Base-by-base conservation (phyloP, 257 asterid species). In the Striga asiatica region DNA sequence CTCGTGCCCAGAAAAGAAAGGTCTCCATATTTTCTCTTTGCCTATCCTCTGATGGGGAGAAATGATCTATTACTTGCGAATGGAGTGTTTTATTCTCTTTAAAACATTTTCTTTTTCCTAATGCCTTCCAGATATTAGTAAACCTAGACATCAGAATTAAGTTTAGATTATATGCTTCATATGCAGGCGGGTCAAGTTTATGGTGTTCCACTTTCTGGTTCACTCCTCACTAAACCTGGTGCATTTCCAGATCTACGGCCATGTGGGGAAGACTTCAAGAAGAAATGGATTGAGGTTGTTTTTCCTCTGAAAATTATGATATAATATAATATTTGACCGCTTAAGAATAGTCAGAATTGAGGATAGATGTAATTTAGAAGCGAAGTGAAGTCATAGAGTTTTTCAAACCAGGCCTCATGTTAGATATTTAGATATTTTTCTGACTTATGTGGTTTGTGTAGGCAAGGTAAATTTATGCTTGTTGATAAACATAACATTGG, bases 251-350 rank as follows among this genome's bases (percentile, higher is more conserved):
- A 86, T 61, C 92, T 78, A 79, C 81, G 85, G 56, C 74, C 94
- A 46, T 83, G 80, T 39, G 89, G 96, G 25, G 96, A 86, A 62
- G 96, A 86, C 61, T 72, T 68, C 66, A 78, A 86, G 56, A 86
- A 77, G 81, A 86, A 81, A 74, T 86, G 96, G 94, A 81, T 86
- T 48, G 96, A 81, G 96, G 96, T 86, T 62, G 76, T 60, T 31
- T 70, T 61, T 63, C 38, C 37, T 20, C 23, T 56, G 35, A 34
- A 22, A 23, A 22, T 22, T 31, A 38, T 58, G 60, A 58, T 32
- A 50, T 38, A 43, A 9, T 18, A 23, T 58, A 28, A 47, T n/a
- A n/a, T n/a, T n/a, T n/a, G n/a, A n/a, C n/a, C n/a, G n/a, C n/a
- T n/a, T n/a, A n/a, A n/a, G n/a, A n/a, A n/a, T n/a, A n/a, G n/a